Evolutionary conservation across 1,139 yeast species (phyloP).

Genomic region (Candida labiduridarum): DNA sequence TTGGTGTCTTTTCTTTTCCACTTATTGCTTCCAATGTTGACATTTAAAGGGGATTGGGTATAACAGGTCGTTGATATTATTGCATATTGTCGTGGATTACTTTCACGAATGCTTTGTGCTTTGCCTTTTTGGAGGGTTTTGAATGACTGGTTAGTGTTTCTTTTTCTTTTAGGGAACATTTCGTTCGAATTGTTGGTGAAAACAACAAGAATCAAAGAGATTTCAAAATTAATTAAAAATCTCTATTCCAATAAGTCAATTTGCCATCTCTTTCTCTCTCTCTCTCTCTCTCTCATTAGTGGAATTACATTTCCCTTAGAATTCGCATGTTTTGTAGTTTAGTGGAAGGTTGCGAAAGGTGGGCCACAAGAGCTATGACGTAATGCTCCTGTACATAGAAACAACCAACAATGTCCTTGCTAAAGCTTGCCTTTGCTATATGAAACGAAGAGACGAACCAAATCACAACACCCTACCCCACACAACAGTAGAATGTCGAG

Average conservation of each 20-base stretch:
- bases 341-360: background rate
- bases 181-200: no score
- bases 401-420: background rate
- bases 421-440: background rate
- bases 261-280: no score
- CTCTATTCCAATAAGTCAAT: no score
- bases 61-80: background rate
- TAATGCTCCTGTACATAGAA: background rate
- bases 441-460: background rate
- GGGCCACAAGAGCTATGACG: background rate
- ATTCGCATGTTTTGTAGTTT: no score
- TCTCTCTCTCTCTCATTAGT: no score
- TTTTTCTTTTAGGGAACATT: background rate
- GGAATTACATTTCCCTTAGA: no score
- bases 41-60: background rate
- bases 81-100: background rate
- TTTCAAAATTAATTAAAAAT: no score
- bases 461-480: background rate
- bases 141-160: background rate
- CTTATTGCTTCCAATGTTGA: background rate
- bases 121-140: background rate
- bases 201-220: no score
- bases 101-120: no score
- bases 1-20: background rate
- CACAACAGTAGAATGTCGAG: background rate